Base-by-base conservation (phyloP, 345 rosid genomes). In the Linum usitatissimum region DNA sequence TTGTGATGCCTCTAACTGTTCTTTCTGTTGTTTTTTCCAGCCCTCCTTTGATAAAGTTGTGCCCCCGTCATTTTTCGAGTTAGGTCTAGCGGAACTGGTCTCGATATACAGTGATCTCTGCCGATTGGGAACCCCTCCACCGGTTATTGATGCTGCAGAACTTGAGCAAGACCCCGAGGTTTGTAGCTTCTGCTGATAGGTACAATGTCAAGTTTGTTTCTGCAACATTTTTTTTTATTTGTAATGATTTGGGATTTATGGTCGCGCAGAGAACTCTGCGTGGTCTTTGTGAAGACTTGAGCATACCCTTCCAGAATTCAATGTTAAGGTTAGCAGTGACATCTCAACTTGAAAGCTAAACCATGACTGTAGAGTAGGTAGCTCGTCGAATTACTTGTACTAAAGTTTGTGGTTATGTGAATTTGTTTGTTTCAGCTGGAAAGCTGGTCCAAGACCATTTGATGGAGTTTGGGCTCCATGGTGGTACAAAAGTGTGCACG, bases 381-480 rank as follows among this genome's bases (percentile, higher is more conserved):
- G 36, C 36, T 31, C 36, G 36, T 31, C 6, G 36, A 31, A 31
- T 31, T 31, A 2, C 36, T 31, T 31, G n/a, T n/a, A 31, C 49
- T 42, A 14, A 42, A 9, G 15, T 42, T 20, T 51, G 30, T 64
- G 42, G 10, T 53, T 31, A 2, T 75, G 57, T 68, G 51, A 60
- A 55, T 31, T 31, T 68, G 55, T 62, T 12, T 17, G 34, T 57
- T 59, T 67, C 80, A 90, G 97, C 73, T 90, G 95, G 97, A 81
- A 85, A 68, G 87, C 88, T 81, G 95, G 93, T 71, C 87, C 97
- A n/a, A 90, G 84, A 75, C 76, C 81, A 31, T 61, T 83, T 45
- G 95, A 87, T 80, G 97, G 97, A 59, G 13, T 84, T 49, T 87
- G 97, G 95, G 95, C 89, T 19, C 84, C 86, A 49, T 82, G 89